Evolutionary conservation across 495 filamentous ascomycete genomes (phyloP).

Genomic region (Trichoderma virens): DNA sequence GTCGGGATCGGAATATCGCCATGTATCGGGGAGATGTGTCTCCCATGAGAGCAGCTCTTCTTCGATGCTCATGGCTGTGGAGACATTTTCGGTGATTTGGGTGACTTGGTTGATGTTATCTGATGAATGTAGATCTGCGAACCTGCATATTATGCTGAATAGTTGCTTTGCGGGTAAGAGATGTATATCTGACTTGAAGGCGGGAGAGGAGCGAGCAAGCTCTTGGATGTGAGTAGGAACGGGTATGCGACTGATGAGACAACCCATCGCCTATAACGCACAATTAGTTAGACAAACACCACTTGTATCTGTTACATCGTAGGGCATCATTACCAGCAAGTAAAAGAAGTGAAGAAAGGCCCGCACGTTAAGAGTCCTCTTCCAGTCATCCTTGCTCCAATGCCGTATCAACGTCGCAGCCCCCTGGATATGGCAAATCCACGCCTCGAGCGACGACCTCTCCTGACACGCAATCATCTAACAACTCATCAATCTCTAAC

Average conservation of each 20-base stretch:
- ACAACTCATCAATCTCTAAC: no score
- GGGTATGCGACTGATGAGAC: neutral
- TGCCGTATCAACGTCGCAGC: neutral
- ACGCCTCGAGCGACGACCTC: neutral
- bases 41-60: neutral
- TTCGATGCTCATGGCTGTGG: neutral
- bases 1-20: neutral
- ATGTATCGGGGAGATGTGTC: neutral
- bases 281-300: neutral
- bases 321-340: neutral
- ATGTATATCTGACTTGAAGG: neutral
- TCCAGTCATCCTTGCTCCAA: neutral
- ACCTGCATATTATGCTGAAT: neutral
- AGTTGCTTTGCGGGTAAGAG: neutral
- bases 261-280: neutral
- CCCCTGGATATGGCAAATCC: neutral
- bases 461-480: constrained; percentile 1
- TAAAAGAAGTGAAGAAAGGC: constrained; percentile 1
- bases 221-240: neutral
- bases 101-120: neutral
- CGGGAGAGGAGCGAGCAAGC: neutral
- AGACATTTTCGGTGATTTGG: neutral
- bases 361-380: neutral
- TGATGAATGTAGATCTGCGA: neutral
- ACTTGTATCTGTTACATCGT: neutral